Conservation (phyloP, 2,329 filamentous ascomycete genomes). For the Microdochium nivale region DNA sequence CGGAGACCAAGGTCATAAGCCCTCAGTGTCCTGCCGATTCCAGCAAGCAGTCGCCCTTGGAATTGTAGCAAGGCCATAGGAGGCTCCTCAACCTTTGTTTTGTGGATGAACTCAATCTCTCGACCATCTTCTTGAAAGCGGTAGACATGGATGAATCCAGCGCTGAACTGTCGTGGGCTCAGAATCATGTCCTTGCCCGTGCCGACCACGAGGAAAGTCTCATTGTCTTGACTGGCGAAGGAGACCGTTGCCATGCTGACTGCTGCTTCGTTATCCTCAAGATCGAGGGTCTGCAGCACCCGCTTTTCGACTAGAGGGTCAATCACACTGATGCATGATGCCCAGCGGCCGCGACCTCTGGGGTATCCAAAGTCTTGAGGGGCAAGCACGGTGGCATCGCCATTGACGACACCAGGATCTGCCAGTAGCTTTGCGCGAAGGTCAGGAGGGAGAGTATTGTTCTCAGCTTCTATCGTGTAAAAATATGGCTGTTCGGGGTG, state of each 20-base stretch:
- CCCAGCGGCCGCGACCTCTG: conserved; percentile 77
- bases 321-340: conserved; percentile 87
- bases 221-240: conserved; percentile 82
- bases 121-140: conserved; percentile 81
- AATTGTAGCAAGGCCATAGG: conserved; percentile 87
- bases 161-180: conserved; percentile 64
- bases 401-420: conserved; percentile 63
- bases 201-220: conserved; percentile 87
- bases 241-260: conserved; percentile 77
- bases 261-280: conserved; percentile 86
- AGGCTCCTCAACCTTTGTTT: conserved; percentile 84
- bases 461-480: conserved; percentile 90
- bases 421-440: conserved; percentile 66
- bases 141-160: conserved; percentile 88
- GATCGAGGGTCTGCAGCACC: conserved; percentile 69
- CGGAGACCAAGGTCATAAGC: conserved; percentile 92
- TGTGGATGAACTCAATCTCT: conserved; percentile 89
- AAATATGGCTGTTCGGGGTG: conserved; percentile 85
- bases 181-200: conserved; percentile 85
- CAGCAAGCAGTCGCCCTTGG: conserved; percentile 82
- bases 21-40: conserved; percentile 71
- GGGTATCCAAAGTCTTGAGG: conserved; percentile 86
- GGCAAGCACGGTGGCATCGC: conserved; percentile 61
- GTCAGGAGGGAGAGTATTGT: conserved; percentile 78
- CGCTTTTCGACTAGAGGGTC: conserved; percentile 70